Percentiles rank a stretch among this genome's conserved stretches.
phyloP scores from a whole-genome alignment of 2,329 filamentous ascomycete species.

The Grosmannia penicillata region DNA sequence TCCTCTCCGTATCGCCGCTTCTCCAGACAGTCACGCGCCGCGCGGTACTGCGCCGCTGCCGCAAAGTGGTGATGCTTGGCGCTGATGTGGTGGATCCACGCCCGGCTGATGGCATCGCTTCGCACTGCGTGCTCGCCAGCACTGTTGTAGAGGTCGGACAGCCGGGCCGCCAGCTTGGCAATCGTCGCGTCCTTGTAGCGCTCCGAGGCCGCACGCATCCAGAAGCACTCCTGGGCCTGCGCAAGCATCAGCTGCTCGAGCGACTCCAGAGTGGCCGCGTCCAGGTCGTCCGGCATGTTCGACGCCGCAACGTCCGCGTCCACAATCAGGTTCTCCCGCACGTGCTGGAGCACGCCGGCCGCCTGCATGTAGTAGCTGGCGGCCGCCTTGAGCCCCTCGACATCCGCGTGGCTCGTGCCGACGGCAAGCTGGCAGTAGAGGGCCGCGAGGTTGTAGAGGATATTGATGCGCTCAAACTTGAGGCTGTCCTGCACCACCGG shows the following conservation, averaged over 20 bases:
- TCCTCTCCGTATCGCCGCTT: conserved; percentile 94
- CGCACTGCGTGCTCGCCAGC: conserved; percentile 77
- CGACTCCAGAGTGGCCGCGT: conserved; percentile 70
- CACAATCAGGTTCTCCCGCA: conserved; percentile 63
- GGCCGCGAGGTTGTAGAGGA: conserved; percentile 85
- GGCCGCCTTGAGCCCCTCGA: conserved; percentile 74
- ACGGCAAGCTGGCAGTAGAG: conserved; percentile 88
- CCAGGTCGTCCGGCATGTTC: conserved; percentile 89
- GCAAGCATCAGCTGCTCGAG: conserved; percentile 74
- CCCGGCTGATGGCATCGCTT: conserved; percentile 76
- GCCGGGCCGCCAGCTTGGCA: conserved; percentile 74
- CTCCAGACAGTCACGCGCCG: conserved; percentile 80
- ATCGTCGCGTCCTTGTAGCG: conserved; percentile 85
- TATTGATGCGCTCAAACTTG: conserved; percentile 76
- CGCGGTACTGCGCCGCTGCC: conserved; percentile 83
- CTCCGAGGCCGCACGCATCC: conserved; percentile 94
- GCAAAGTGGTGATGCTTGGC: conserved; percentile 97
- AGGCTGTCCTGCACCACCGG: conserved; percentile 53
- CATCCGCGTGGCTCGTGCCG: conserved; percentile 55
- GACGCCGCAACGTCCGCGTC: conserved; percentile 54
- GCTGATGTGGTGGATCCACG: conserved; percentile 96
- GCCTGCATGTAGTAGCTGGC: conserved; percentile 82
- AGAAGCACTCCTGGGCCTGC: conserved; percentile 94
- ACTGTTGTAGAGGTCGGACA: conserved; percentile 78
- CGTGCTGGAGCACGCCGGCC: conserved; percentile 68